Conservation (phyloP, 768 basidiomycete genomes). For the Austroboletus eburneus region DNA sequence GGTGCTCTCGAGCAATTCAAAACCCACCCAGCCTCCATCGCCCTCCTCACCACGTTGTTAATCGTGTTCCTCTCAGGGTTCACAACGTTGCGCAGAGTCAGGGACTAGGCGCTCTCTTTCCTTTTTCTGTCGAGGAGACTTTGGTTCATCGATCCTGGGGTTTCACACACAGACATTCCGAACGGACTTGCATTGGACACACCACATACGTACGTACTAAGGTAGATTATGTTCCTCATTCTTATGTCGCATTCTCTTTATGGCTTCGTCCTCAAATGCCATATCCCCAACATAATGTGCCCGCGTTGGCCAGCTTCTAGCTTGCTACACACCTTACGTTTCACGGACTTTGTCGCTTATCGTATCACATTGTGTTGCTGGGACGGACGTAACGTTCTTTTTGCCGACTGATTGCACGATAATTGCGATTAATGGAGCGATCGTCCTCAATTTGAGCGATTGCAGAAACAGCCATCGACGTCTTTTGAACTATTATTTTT, state of each 20-base stretch:
- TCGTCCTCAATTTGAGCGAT: background rate
- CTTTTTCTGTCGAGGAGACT: background rate
- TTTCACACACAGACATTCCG: constrained; percentile 20
- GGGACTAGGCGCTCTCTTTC: constrained; percentile 17
- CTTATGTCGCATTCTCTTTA: constrained; percentile 21
- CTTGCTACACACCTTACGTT: constrained; percentile 1
- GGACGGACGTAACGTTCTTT: constrained; percentile 1
- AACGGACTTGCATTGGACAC: constrained; percentile 28
- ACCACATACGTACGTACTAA: constrained; percentile 26
- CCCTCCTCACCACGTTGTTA: constrained; percentile 30
- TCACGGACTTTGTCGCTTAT: constrained; percentile 5
- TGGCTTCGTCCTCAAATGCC: constrained; percentile 11
- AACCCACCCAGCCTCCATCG: constrained; percentile 31
- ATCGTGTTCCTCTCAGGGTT: constrained; percentile 33
- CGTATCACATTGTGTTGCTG: constrained; percentile 3
- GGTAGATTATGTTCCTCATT: constrained; percentile 22
- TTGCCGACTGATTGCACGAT: background rate
- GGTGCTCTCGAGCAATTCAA: constrained; percentile 29
- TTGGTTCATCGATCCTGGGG: constrained; percentile 4
- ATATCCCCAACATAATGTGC: constrained; percentile 17
- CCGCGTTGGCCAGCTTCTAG: constrained; percentile 8
- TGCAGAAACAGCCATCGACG: background rate
- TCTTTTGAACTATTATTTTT: background rate
- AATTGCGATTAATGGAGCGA: constrained; percentile 3
- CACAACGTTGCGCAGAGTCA: constrained; percentile 30